Evolutionary conservation across 352 stramenopile genomes (phyloP), one percentile per base, ranked within the genome.

Genomic region (Globisporangium lucens): DNA sequence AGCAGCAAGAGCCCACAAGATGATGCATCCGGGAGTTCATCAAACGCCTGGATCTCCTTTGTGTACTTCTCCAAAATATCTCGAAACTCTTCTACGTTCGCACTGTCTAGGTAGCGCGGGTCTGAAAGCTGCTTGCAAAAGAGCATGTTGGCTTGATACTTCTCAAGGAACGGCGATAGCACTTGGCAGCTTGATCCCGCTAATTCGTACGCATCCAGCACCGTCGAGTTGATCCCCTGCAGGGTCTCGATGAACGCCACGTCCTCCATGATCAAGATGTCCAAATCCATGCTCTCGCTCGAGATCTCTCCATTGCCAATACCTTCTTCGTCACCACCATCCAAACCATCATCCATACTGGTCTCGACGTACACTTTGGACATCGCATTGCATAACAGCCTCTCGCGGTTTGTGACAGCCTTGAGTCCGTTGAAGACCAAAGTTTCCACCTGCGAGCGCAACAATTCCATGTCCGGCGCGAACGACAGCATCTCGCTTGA

Each of bases 231-330:
- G 33, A 94, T 74, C 12, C 67, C 75, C 43, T 85, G 77, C 4
- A 90, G 69, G 2, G 79, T 84, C 65, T 87, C 76, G 22, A 87
- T 74, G 38, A 94, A 92, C 10, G 66, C 65, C 6, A 47, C 53
- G 52, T 92, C 82, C 53, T 94, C 86, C 79, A 91, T 89, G 41
- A 94, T 90, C 49, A 94, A 63, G 20, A 94, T 92, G 33, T 94
- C 83, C 15, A 94, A 64, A 38, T 94, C 82, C 68, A 94, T 85
- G 4, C 63, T 72, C 46, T 84, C 79, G 8, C 74, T 80, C 9
- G 65, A 74, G 6, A 86, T 8, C 56, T 89, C 75, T 4, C 73
- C 66, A 9, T 68, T 72, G 20, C 69, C 55, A 10, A 62, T 65
- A 3, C 49, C 67, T 46, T 85, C 79, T 29, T 83, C 74, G 43